Evolutionary conservation across 2,329 filamentous ascomycete genomes (phyloP), one percentile per base, ranked within the genome.

Genomic region (Hirsutella minnesotensis): DNA sequence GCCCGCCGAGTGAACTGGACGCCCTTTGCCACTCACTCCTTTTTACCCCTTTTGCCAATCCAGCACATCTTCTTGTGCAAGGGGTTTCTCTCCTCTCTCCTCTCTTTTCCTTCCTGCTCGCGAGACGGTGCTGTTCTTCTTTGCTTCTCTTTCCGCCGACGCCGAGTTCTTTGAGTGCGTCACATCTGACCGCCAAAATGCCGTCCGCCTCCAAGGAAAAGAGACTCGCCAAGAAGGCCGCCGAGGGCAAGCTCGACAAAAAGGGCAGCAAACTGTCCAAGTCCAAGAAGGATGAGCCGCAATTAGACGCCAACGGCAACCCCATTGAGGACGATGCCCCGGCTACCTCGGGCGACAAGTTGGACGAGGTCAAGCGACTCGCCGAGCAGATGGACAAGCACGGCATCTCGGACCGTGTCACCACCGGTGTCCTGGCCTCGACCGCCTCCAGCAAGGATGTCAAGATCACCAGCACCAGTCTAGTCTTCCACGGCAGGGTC

Each of bases 401-500:
- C 62, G 92, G 92, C 59, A 75, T 98, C 51, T 96, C 92, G 13
- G 92, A 98, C 68, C 85, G 92, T 65, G 92, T 98, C 64, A 98
- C 94, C 47, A 98, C 92, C 47, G 92, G 92, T 77, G 92, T 98
- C 44, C 73, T 98, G 49, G 75, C 89, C 31, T 98, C 92, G 37
- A 79, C 90, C 50, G 67, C 77, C 50, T 74, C 85, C 53, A 94
- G 85, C 70, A 84, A 86, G 67, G 92, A 98, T 67, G 87, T 95
- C 66, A 98, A 98, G 75, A 92, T 98, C 64, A 94, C 83, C 52
- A 95, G 88, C 44, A 78, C 81, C 57, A 94, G 85, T 50, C 73
- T 98, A 54, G 90, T 95, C 50, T 98, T 98, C 79, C 94, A 98
- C 75, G 92, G 94, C 57, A 87, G 85, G 56, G 92, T 96, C 53